These are phyloP conservation scores for Neonectria hederae DNA, from an alignment of 2,329 filamentous ascomycete species.

Conservation along the genomic window DNA sequence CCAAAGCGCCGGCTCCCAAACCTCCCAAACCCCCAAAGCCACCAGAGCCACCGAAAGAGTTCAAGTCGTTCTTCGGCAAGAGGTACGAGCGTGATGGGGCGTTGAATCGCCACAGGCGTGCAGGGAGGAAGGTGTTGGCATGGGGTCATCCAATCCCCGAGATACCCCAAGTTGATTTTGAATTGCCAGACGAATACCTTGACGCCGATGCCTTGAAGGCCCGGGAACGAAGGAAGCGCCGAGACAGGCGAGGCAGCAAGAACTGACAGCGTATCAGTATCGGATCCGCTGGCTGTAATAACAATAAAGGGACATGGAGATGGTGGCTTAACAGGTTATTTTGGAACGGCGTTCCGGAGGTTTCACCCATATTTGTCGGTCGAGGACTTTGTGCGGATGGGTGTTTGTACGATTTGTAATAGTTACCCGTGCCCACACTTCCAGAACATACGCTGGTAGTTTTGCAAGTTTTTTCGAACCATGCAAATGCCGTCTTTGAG, in stretches of 20 bases:
- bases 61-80: conserved; percentile 89
- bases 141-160: conserved; percentile 88
- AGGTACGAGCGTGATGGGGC: conserved; percentile 82
- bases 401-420: conserved; percentile 14
- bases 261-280: conserved; percentile 41
- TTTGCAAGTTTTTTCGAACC: neutral
- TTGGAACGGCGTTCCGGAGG: conserved; percentile 20
- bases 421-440: conserved; percentile 1
- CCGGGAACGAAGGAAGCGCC: conserved; percentile 70
- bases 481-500: neutral
- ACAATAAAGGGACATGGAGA: conserved; percentile 16
- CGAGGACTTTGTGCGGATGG: neutral
- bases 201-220: conserved; percentile 65
- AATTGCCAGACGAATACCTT: conserved; percentile 72
- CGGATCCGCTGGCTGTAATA: conserved; percentile 31
- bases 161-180: conserved; percentile 74
- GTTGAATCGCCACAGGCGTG: conserved; percentile 75
- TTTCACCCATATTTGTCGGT: conserved; percentile 7
- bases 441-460: neutral
- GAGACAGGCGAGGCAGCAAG: conserved; percentile 64
- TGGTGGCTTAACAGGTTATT: conserved; percentile 3
- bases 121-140: conserved; percentile 75
- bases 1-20: conserved; percentile 27
- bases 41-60: conserved; percentile 64
- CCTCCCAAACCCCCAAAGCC: conserved; percentile 43